Percentiles rank a stretch among this genome's conserved stretches.
Conservation (phyloP, 805 yeast species). For the Starmerella davenportii region DNA sequence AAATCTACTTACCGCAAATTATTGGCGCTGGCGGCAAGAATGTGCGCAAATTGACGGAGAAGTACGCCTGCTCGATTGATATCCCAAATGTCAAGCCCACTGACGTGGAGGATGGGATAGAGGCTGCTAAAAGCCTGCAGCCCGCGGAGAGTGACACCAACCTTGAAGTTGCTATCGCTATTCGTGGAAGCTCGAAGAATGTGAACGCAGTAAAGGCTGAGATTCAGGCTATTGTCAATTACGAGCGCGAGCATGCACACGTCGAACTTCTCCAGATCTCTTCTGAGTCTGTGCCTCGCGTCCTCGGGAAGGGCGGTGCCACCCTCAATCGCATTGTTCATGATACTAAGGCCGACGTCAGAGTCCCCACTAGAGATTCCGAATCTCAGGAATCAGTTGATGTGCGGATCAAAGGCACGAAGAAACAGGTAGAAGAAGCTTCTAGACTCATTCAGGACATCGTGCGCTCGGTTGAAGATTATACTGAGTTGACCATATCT, state of each 20-base stretch:
- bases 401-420: slow-evolving; percentile 56
- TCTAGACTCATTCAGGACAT: slow-evolving; percentile 41
- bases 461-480: slow-evolving; percentile 47
- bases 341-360: slow-evolving; percentile 33
- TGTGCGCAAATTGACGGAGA: slow-evolving; percentile 69
- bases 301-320: slow-evolving; percentile 82
- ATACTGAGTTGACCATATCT: slow-evolving; percentile 36
- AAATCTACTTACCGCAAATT: slow-evolving; percentile 58
- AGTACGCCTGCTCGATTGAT: slow-evolving; percentile 62
- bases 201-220: slow-evolving; percentile 27
- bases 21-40: slow-evolving; percentile 73
- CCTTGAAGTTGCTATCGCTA: too few species aligned
- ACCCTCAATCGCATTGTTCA: slow-evolving; percentile 64
- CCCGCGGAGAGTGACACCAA: neutral
- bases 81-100: slow-evolving; percentile 34
- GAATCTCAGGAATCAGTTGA: neutral
- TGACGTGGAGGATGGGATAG: neutral
- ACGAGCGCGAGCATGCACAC: slow-evolving; percentile 73
- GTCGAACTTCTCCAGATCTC: slow-evolving; percentile 50
- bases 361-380: slow-evolving; percentile 14
- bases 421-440: slow-evolving; percentile 57
- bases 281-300: slow-evolving; percentile 52
- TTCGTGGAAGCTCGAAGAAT: slow-evolving; percentile 53
- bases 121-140: neutral
- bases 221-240: slow-evolving; percentile 60